Percentiles rank a stretch among this genome's conserved stretches.
Evolutionary conservation across 352 stramenopile genomes (phyloP).

Genomic region (Phytopythium kandeliae): DNA sequence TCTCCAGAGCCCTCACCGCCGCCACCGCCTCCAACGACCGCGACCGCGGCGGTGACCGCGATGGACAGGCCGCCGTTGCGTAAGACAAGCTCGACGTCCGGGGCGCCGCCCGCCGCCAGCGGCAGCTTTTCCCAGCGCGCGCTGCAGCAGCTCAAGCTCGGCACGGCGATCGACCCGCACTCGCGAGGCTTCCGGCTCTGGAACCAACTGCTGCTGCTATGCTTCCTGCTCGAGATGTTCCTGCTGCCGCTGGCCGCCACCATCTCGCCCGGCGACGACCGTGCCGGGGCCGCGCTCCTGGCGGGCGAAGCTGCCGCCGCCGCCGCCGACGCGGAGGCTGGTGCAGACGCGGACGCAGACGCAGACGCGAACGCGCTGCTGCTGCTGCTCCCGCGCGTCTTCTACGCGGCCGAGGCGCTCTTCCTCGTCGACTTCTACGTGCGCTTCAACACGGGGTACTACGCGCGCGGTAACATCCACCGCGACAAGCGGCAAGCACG

Average conservation of each 20-base stretch:
- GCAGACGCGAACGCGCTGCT: too few species aligned
- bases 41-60: background rate
- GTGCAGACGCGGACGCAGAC: too few species aligned
- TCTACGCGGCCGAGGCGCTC: slow-evolving; percentile 34
- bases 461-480: slow-evolving; percentile 44
- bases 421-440: slow-evolving; percentile 53
- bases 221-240: slow-evolving; percentile 41
- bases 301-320: background rate
- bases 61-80: slow-evolving; percentile 3
- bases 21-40: too few species aligned
- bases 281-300: slow-evolving; percentile 9
- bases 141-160: slow-evolving; percentile 22
- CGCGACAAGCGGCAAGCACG: slow-evolving; percentile 31
- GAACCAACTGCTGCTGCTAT: slow-evolving; percentile 38
- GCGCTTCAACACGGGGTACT: slow-evolving; percentile 52
- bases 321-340: too few species aligned
- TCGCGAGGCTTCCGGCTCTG: slow-evolving; percentile 37
- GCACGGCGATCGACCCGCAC: slow-evolving; percentile 48
- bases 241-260: slow-evolving; percentile 38
- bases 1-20: too few species aligned
- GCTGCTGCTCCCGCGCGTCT: slow-evolving; percentile 9
- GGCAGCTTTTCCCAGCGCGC: slow-evolving; percentile 4
- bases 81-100: background rate
- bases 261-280: slow-evolving; percentile 7
- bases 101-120: background rate